Evolutionary conservation across 2,329 filamentous ascomycete genomes (phyloP).

Genomic region (Zymoseptoria crescenta): DNA sequence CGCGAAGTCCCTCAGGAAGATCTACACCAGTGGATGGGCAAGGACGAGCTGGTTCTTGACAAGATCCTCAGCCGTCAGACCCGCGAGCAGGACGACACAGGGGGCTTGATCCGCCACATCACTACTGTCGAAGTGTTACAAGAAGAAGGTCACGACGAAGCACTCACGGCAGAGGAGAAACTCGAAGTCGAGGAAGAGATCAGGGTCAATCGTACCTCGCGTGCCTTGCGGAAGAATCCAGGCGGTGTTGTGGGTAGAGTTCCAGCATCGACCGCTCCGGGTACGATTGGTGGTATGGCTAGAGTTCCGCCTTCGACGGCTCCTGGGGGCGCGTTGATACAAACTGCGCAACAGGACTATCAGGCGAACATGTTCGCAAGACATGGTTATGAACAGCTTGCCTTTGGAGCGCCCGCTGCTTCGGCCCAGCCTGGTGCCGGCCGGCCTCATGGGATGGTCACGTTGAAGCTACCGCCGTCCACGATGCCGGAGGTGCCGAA

Average conservation of each 20-base stretch:
- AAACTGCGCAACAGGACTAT: background rate
- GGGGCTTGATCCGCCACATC: conserved; percentile 31
- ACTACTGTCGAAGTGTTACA: conserved; percentile 30
- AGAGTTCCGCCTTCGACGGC: background rate
- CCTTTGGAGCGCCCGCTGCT: background rate
- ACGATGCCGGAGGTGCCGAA: background rate
- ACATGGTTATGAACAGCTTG: background rate
- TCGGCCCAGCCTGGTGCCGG: background rate
- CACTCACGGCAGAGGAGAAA: conserved; percentile 26
- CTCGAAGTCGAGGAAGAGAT: conserved; percentile 22
- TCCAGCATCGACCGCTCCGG: background rate
- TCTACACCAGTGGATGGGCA: conserved; percentile 44
- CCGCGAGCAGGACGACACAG: conserved; percentile 52
- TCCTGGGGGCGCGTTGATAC: background rate
- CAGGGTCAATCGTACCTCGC: background rate
- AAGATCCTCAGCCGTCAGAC: conserved; percentile 46
- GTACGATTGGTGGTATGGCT: background rate
- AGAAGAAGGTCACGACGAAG: conserved; percentile 26
- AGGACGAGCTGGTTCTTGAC: conserved; percentile 56
- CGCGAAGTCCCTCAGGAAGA: conserved; percentile 46
- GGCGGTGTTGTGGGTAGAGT: background rate
- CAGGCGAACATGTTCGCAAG: background rate
- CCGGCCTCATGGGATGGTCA: background rate
- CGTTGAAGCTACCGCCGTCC: background rate
- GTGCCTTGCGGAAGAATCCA: background rate